A percentile compares a stretch with the other conserved stretches of the same genome.
Conservation (phyloP, 768 basidiomycete genomes). For the Cystobasidium onofrii region DNA sequence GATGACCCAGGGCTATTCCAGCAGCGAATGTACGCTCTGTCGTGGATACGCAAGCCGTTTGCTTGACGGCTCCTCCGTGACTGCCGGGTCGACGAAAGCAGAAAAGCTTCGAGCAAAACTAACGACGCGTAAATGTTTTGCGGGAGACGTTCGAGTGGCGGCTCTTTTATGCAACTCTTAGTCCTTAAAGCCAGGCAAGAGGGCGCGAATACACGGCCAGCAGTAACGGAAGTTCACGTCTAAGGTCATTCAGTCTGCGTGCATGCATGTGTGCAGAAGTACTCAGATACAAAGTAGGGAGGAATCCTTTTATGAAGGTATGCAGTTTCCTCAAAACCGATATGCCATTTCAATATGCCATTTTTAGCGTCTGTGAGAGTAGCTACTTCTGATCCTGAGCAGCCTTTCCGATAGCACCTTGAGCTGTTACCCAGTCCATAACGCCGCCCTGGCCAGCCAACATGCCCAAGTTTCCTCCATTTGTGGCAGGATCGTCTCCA, state of each 20-base stretch:
- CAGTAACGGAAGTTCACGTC: too few species aligned
- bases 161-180: not conserved
- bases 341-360: too few species aligned
- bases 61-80: too few species aligned
- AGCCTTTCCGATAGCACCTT: not conserved
- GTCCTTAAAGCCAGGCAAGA: too few species aligned
- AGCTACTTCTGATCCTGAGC: not conserved
- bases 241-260: too few species aligned
- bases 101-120: not conserved
- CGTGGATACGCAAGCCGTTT: too few species aligned
- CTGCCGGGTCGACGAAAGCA: not conserved
- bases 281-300: too few species aligned
- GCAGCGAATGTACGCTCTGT: not conserved
- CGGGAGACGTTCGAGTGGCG: not conserved
- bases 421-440: not conserved
- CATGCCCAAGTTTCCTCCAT: not conserved
- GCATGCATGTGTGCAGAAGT: too few species aligned
- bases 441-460: not conserved
- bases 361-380: too few species aligned
- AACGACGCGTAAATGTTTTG: constrained; percentile 9
- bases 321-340: too few species aligned
- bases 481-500: not conserved
- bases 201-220: too few species aligned
- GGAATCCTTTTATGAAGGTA: too few species aligned
- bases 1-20: not conserved